phyloP scores from a whole-genome alignment of 768 basidiomycete species.

The Mycena olivaceomarginata region DNA sequence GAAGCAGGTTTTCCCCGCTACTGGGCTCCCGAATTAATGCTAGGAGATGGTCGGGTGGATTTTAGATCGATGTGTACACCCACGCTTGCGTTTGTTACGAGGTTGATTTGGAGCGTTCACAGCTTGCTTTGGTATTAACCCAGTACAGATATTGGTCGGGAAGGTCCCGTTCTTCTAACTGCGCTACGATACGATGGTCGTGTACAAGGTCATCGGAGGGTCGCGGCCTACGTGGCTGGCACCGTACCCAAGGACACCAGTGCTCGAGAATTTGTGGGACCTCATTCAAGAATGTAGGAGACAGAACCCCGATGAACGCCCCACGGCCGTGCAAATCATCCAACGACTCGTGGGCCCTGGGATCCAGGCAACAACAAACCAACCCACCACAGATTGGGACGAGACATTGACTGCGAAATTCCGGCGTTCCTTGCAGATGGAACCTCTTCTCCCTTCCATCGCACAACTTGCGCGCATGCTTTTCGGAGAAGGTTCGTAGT shows the following conservation, averaged over 20 bases:
- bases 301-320: not conserved
- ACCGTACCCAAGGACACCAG: not conserved
- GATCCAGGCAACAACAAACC: not conserved
- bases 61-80: not conserved
- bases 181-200: not conserved
- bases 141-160: not conserved
- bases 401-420: not conserved
- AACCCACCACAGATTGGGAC: not conserved
- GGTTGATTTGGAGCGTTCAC: not conserved
- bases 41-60: not conserved
- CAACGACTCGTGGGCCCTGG: not conserved
- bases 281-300: not conserved
- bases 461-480: not conserved
- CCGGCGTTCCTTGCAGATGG: not conserved
- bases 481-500: not conserved
- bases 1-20: not conserved
- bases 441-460: not conserved
- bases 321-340: not conserved
- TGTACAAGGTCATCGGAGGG: not conserved
- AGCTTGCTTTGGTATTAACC: not conserved
- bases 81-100: not conserved
- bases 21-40: not conserved
- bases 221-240: not conserved
- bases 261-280: not conserved
- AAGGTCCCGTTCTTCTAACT: not conserved